A percentile compares a stretch with the other conserved stretches of the same genome.
These are phyloP conservation scores for Lepidium africanum DNA, from an alignment of 345 rosid species.

Conservation along the genomic window DNA sequence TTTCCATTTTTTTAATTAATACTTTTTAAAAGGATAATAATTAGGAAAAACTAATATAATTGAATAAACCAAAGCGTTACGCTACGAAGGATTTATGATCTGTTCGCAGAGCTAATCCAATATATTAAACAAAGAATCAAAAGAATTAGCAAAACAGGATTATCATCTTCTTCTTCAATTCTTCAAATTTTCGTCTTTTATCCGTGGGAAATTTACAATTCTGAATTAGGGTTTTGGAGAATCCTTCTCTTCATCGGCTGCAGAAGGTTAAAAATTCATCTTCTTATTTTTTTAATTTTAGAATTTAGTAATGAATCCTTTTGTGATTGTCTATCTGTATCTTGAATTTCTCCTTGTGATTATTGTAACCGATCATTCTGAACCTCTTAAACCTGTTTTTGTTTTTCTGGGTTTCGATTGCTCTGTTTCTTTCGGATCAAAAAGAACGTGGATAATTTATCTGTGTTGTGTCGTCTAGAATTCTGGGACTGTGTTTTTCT, in stretches of 20 bases:
- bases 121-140: background rate
- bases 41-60: background rate
- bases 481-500: background rate
- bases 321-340: background rate
- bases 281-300: background rate
- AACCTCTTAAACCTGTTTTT: background rate
- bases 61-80: background rate
- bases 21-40: background rate
- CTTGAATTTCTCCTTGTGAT: background rate
- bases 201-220: background rate
- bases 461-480: background rate
- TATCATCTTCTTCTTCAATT: background rate
- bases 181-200: background rate
- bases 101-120: background rate
- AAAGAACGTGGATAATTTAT: background rate
- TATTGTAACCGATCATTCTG: background rate
- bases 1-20: background rate
- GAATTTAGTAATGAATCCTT: background rate
- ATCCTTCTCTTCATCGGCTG: constrained; percentile 9
- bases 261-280: background rate
- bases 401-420: constrained; percentile 2
- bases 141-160: background rate
- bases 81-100: background rate
- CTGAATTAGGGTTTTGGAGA: constrained; percentile 14
- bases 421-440: background rate